Evolutionary conservation across 2,329 filamentous ascomycete genomes (phyloP).

Genomic region (Fusarium graminum): DNA sequence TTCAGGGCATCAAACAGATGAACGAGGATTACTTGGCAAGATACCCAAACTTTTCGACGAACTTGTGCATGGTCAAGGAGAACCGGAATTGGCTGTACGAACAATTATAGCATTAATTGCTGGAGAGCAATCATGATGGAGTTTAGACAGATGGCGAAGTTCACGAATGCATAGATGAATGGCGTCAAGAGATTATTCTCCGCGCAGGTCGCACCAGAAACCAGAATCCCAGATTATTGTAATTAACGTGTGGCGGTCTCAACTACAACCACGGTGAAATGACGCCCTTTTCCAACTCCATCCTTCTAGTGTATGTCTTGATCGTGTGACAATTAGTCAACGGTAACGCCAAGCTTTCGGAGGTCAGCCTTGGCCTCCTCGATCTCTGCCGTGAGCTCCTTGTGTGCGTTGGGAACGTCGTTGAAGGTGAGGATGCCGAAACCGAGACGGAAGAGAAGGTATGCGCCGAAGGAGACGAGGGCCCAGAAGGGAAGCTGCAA

Average conservation of each 20-base stretch:
- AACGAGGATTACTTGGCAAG: slow-evolving; percentile 66
- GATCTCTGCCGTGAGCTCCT: slow-evolving; percentile 89
- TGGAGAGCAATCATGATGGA: slow-evolving; percentile 54
- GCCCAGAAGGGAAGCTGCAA: slow-evolving; percentile 90
- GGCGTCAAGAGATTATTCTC: neutral
- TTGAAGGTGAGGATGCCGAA: slow-evolving; percentile 96
- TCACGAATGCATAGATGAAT: slow-evolving; percentile 4
- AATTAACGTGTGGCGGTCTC: slow-evolving; percentile 40
- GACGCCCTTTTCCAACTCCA: slow-evolving; percentile 35
- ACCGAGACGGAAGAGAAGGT: slow-evolving; percentile 91
- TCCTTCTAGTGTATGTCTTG: slow-evolving; percentile 31
- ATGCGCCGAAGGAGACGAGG: slow-evolving; percentile 90
- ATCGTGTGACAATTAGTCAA: slow-evolving; percentile 68
- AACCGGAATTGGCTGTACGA: slow-evolving; percentile 68
- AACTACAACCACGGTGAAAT: slow-evolving; percentile 4
- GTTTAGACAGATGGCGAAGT: slow-evolving; percentile 12
- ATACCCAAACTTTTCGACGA: slow-evolving; percentile 72
- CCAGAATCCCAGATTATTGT: slow-evolving; percentile 35
- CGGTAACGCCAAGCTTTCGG: slow-evolving; percentile 79
- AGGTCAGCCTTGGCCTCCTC: slow-evolving; percentile 80
- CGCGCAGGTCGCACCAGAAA: slow-evolving; percentile 31
- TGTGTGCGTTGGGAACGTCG: slow-evolving; percentile 91
- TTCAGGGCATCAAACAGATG: slow-evolving; percentile 71
- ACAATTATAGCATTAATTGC: slow-evolving; percentile 71
- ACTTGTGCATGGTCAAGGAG: slow-evolving; percentile 67